Percentiles rank a stretch among this genome's conserved stretches.
Conservation (phyloP, 2,329 filamentous ascomycete genomes). For the Periglandula ipomoeae region DNA sequence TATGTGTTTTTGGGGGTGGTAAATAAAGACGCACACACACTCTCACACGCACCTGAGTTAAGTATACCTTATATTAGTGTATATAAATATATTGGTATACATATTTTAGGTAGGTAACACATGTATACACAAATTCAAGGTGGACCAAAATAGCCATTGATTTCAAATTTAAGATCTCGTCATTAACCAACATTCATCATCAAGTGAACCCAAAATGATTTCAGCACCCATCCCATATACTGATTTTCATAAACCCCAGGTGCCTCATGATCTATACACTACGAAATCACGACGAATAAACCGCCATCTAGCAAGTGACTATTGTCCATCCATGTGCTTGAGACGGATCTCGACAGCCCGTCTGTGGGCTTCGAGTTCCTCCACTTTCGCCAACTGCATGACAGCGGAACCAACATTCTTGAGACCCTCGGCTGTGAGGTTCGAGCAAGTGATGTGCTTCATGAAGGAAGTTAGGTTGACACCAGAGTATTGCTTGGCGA, state of each 20-base stretch:
- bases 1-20: too few species aligned
- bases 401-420: slow-evolving; percentile 80
- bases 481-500: slow-evolving; percentile 96
- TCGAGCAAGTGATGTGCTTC: slow-evolving; percentile 95
- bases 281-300: not conserved
- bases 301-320: slow-evolving; percentile 1
- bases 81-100: too few species aligned
- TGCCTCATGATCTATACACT: not conserved
- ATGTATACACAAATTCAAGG: too few species aligned
- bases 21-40: too few species aligned
- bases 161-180: too few species aligned
- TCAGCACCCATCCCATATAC: not conserved
- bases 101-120: too few species aligned
- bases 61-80: too few species aligned
- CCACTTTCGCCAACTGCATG: slow-evolving; percentile 90
- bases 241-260: not conserved
- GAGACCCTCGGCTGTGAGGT: slow-evolving; percentile 77
- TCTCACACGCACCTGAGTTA: too few species aligned
- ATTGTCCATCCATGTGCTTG: slow-evolving; percentile 32
- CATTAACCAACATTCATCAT: too few species aligned
- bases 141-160: too few species aligned
- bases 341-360: slow-evolving; percentile 81
- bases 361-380: slow-evolving; percentile 89
- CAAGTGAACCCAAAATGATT: not conserved
- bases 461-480: slow-evolving; percentile 94